Evolutionary conservation across 306 rosid species (phyloP).

Genomic region (Notholithocarpus densiflorus): DNA sequence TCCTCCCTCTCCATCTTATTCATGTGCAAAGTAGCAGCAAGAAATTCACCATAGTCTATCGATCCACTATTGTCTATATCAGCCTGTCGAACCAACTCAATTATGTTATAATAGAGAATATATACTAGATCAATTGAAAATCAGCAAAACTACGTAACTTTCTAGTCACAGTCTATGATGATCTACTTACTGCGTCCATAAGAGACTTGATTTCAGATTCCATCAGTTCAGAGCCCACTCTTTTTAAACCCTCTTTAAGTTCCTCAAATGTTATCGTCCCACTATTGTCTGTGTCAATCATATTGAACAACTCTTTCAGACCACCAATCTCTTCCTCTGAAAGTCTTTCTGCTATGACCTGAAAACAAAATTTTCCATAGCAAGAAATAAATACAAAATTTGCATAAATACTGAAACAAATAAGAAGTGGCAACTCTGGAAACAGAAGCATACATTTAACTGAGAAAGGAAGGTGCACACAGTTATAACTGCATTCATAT

Average conservation of each 20-base stretch:
- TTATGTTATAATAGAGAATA: background rate
- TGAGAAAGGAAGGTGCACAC: background rate
- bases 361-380: constrained; percentile 16
- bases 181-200: constrained; percentile 77
- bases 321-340: constrained; percentile 98
- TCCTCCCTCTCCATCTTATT: constrained; percentile 94
- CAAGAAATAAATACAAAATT: background rate
- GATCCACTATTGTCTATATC: constrained; percentile 87
- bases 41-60: constrained; percentile 86
- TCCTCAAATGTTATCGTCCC: constrained; percentile 90
- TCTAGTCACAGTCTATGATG: constrained; percentile 14
- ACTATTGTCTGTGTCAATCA: constrained; percentile 81
- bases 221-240: constrained; percentile 79
- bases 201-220: constrained; percentile 84
- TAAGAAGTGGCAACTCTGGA: background rate
- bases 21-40: constrained; percentile 87
- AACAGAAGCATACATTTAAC: background rate
- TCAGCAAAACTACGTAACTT: background rate
- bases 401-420: constrained; percentile 1
- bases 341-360: constrained; percentile 88
- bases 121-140: background rate
- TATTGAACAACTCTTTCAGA: constrained; percentile 75
- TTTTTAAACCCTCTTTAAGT: constrained; percentile 70
- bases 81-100: constrained; percentile 48
- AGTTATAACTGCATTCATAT: background rate